These are phyloP conservation scores for Vanrija sp. DNA, from an alignment of 1,284 basidiomycete genomes.

Conservation along the genomic window DNA sequence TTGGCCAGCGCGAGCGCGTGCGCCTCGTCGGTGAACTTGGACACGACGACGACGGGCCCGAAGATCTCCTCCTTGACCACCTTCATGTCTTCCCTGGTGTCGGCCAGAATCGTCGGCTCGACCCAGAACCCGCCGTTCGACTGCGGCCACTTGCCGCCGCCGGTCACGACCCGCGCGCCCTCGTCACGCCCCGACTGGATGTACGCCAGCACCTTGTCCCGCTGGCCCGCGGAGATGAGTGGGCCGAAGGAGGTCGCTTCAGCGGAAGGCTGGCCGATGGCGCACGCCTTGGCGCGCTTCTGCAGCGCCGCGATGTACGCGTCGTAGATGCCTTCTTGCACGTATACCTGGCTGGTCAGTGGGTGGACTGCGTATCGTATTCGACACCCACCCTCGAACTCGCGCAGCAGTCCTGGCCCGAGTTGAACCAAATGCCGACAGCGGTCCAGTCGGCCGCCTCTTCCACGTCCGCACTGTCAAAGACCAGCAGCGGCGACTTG, in stretches of 20 bases:
- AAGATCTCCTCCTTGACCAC: constrained; percentile 50
- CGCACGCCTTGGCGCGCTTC: constrained; percentile 62
- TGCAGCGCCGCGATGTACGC: constrained; percentile 69
- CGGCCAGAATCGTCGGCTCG: constrained; percentile 48
- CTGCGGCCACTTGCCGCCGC: constrained; percentile 58
- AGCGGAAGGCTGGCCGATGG: constrained; percentile 69
- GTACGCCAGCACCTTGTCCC: constrained; percentile 82
- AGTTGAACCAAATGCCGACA: constrained; percentile 38
- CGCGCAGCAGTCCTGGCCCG: constrained; percentile 47
- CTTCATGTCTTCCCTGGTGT: constrained; percentile 35
- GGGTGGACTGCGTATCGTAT: neutral
- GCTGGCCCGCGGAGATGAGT: constrained; percentile 77
- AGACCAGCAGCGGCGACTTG: constrained; percentile 52
- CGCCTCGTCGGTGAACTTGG: constrained; percentile 47
- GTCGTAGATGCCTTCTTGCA: constrained; percentile 76
- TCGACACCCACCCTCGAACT: neutral
- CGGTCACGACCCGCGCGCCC: constrained; percentile 75
- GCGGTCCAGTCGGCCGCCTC: constrained; percentile 62
- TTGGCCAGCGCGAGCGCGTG: constrained; percentile 67
- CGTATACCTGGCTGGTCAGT: constrained; percentile 54
- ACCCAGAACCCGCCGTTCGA: constrained; percentile 43
- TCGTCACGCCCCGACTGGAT: constrained; percentile 80
- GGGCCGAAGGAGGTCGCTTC: constrained; percentile 72
- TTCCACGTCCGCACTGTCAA: constrained; percentile 56
- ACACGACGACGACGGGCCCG: constrained; percentile 50